phyloP scores from a whole-genome alignment of 139 green algal genomes.

The Penium margaritaceum region DNA sequence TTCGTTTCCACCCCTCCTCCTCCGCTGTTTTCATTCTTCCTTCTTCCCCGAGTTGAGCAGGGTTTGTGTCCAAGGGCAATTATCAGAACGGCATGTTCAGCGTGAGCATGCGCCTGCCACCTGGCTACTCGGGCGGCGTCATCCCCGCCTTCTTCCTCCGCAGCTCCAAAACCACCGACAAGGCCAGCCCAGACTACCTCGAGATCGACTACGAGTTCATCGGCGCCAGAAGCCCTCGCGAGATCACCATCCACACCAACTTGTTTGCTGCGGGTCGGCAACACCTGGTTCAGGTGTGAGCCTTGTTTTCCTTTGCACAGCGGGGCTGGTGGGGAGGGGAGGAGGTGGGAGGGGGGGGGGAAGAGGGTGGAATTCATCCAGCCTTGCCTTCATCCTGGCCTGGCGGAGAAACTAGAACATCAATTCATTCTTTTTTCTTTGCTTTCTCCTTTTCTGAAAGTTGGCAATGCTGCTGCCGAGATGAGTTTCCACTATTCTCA shows the following conservation, averaged over 20 bases:
- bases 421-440: too few species aligned
- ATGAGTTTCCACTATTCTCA: too few species aligned
- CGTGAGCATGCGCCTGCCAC: slow-evolving; percentile 1
- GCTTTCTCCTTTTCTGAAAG: too few species aligned
- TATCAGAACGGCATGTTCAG: not conserved
- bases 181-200: not conserved
- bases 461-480: too few species aligned
- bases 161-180: not conserved
- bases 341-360: too few species aligned
- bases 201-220: slow-evolving; percentile 8
- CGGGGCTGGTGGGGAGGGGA: too few species aligned
- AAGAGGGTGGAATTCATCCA: too few species aligned
- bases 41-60: not conserved
- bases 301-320: too few species aligned
- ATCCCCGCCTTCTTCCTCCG: not conserved
- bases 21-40: not conserved
- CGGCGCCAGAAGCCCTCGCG: not conserved
- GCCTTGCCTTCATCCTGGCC: too few species aligned
- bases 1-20: too few species aligned
- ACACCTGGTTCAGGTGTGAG: too few species aligned
- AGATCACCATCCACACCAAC: slow-evolving; percentile 2
- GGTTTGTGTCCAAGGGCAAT: slow-evolving; percentile 1
- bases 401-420: too few species aligned
- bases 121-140: slow-evolving; percentile 7
- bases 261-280: not conserved